Base-by-base conservation (phyloP, 352 stramenopile species). In the Phytophthora foliorum region DNA sequence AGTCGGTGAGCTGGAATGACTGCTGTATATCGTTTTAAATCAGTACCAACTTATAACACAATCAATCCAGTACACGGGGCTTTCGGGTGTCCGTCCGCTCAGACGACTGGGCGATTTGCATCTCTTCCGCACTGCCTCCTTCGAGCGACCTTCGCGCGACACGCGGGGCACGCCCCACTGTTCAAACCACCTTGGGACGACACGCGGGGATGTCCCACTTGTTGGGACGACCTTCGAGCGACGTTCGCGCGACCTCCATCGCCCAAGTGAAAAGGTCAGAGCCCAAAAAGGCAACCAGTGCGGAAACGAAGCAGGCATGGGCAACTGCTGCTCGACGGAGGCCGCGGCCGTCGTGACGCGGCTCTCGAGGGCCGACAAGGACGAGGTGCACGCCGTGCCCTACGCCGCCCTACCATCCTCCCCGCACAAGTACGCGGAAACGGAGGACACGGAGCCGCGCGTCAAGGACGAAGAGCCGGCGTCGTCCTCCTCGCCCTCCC, bases 311-410 rank as follows among this genome's bases (percentile, higher is more conserved):
- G 21, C 49, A 5, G 11, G 13, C 67, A 67, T 95, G 88, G 88
- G 88, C 27, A 94, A 94, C 60, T 95, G 88, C 80, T 95, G 88
- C 84, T 95, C 88, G 27, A 89, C 73, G 8, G 82, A 91, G 24
- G 78, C 82, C 21, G 72, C 77, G 31, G 74, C 72, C 39, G 75
- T 83, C 48, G 79, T 84, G 25, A 65, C 76, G 53, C 63, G 53
- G 44, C 69, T 45, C 44, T 75, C 67, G 10, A 56, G 32, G 19
- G 17, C 19, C 25, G 46, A 58, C 34, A 72, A 75, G 52, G 57
- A 74, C 42, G 60, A 70, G 38, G 48, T 64, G 42, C 36, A 58
- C 11, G 22, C 61, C 22, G 62, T 50, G 16, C 59, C 75, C 9
- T 70, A 70, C 60, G 63, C 49, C 25, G 46, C 71, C 6, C 32